These are phyloP conservation scores for Austropuccinia psidii DNA, from an alignment of 1,284 basidiomycete species.

Conservation along the genomic window DNA sequence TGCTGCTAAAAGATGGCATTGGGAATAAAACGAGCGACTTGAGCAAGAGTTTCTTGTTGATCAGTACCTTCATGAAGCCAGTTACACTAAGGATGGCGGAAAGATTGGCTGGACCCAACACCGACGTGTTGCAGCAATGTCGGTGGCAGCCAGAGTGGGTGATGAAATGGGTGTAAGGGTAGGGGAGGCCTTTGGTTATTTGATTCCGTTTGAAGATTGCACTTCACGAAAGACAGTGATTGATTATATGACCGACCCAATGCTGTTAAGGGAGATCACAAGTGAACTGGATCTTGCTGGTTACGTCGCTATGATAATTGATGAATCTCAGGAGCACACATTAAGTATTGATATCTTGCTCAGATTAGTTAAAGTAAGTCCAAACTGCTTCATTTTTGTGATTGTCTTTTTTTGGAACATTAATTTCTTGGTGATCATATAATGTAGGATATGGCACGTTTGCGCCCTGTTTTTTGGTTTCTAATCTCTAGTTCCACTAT, in stretches of 20 bases:
- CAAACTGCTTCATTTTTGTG: neutral
- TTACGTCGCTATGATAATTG: no score
- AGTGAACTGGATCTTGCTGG: conserved; percentile 88
- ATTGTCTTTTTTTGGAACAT: conserved; percentile 14
- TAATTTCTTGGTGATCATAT: conserved; percentile 50
- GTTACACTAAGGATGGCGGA: conserved; percentile 72
- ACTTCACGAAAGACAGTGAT: conserved; percentile 91
- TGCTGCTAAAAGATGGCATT: no score
- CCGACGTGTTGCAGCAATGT: no score
- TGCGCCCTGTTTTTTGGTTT: conserved; percentile 78
- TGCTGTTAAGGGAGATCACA: conserved; percentile 90
- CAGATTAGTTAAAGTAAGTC: conserved; percentile 81
- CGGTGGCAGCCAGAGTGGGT: no score
- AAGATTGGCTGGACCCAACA: conserved; percentile 96
- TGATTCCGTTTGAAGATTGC: no score
- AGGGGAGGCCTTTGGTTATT: no score
- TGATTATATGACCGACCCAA: conserved; percentile 95
- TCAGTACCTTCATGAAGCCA: conserved; percentile 95
- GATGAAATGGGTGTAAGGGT: no score
- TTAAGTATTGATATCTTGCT: conserved; percentile 93
- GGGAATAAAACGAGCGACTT: no score
- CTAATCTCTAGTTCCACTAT: no score
- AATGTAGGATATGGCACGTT: conserved; percentile 94
- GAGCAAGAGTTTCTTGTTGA: conserved; percentile 85
- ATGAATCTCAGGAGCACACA: conserved; percentile 92